Conservation (phyloP, 495 filamentous ascomycete genomes). For the Chaetomium tenue region DNA sequence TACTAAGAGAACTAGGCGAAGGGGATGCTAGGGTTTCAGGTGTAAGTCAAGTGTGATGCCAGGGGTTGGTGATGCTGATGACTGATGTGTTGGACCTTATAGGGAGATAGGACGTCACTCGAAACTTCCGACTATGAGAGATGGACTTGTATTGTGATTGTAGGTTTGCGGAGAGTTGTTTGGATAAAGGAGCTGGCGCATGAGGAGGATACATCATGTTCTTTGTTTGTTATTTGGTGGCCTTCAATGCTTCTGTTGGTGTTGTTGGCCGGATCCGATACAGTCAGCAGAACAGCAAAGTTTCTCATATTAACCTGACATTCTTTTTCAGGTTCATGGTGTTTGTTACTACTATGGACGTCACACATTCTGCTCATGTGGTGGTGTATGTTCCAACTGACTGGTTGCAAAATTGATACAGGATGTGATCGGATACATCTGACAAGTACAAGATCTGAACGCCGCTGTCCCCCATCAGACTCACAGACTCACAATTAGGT, state of each 20-base stretch:
- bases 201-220: no score
- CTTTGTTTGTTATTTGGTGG: no score
- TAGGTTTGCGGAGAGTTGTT: no score
- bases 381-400: neutral
- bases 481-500: no score
- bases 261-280: no score
- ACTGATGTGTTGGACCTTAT: neutral
- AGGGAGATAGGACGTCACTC: neutral
- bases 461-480: neutral
- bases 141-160: neutral
- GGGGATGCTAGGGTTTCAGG: neutral
- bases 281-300: no score
- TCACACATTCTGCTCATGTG: neutral
- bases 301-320: neutral
- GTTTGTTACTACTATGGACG: neutral
- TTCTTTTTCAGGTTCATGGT: neutral
- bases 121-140: neutral
- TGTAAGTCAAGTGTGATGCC: neutral
- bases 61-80: neutral
- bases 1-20: neutral
- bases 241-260: no score
- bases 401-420: no score
- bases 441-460: neutral
- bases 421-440: neutral
- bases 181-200: no score